Evolutionary conservation across 352 stramenopile genomes (phyloP), one percentile per base, ranked within the genome.

Genomic region (Pythium utonaiense): DNA sequence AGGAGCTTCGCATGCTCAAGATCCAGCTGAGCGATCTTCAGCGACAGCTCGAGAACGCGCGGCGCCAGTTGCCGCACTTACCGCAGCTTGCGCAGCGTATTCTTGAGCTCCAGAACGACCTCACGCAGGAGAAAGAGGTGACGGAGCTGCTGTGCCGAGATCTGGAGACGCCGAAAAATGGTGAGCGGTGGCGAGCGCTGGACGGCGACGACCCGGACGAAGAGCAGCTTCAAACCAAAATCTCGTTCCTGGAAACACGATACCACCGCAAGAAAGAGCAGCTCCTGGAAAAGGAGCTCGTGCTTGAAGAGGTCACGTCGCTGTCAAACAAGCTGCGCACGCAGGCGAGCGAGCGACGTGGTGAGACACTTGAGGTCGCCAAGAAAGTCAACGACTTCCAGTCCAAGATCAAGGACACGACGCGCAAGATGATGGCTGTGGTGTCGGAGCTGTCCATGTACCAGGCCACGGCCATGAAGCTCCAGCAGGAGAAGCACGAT

Each of bases 391-490:
- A 95, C 58, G 79, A 90, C 44, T 92, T 98, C 59, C 93, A 98
- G 72, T 64, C 71, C 22, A 78, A 83, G 24, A 96, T 98, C 66
- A 91, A 95, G 49, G 88, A 96, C 41, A 92, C 88, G 24, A 98
- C 91, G 30, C 78, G 91, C 52, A 88, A 88, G 19, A 98, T 98
- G 90, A 97, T 98, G 90, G 92, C 93, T n/a, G 70, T 94, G 1
- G 91, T 98, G 4, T 96, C 83, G 2, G 93, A 98, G 75, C 69
- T 98, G 10, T 96, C 85, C 14, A 98, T 98, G 93, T 97, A 97
- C 69, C 93, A 98, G 63, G 93, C 93, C 9, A 98, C 92, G 12
- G 88, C 91, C 17, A 91, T 98, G 72, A 96, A 96, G 63, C 78
- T 98, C 4, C 86, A 98, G 62, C 87, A 97, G 57, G 91, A 98